Evolutionary conservation across 176 grass and related monocot genomes (phyloP), one percentile per base, ranked within the genome.

Genomic region (Zea mays): DNA sequence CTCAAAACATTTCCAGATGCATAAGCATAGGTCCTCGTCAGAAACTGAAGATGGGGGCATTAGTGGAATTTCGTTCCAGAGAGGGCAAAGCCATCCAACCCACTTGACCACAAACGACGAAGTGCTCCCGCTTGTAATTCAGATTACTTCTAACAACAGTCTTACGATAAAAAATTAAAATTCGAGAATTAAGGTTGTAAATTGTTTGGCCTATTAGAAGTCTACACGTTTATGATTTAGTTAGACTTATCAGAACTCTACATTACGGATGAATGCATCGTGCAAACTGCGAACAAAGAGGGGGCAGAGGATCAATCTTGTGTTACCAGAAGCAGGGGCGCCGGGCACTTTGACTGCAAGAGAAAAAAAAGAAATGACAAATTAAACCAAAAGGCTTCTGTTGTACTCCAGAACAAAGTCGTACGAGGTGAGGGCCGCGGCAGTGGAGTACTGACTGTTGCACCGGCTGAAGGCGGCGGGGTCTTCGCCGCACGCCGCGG

Each of bases 381-480:
- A 55, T 33, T 35, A 71, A 73, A n/a, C 35, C 11, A 8, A 5
- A 34, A 33, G 42, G 52, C 52, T n/a, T 55, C 0, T 27, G 27
- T 1, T 27, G 27, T 27, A 27, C 27, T 27, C 0, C 27, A 27
- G 27, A 27, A 27, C 27, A 27, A 27, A 27, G 27, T 27, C 27
- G 27, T 27, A 27, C 27, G 27, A 27, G 27, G 27, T 27, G 27
- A 27, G 68, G 8, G 3, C 10, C 8, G 34, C 4, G 47, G 47
- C 5, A 10, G 9, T 7, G 1, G 10, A 17, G 40, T 9, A 66
- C 87, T 64, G 1, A 96, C 93, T 58, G 72, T 76, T 81, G 90
- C 93, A 97, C 8, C 65, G 78, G 72, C 61, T 89, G 12, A 84
- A 64, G 40, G 90, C 70, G 79, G 67, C 63, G 33, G 90, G 78